Conservation (phyloP, 495 filamentous ascomycete species). For the Friedmanniomyces simplex region DNA sequence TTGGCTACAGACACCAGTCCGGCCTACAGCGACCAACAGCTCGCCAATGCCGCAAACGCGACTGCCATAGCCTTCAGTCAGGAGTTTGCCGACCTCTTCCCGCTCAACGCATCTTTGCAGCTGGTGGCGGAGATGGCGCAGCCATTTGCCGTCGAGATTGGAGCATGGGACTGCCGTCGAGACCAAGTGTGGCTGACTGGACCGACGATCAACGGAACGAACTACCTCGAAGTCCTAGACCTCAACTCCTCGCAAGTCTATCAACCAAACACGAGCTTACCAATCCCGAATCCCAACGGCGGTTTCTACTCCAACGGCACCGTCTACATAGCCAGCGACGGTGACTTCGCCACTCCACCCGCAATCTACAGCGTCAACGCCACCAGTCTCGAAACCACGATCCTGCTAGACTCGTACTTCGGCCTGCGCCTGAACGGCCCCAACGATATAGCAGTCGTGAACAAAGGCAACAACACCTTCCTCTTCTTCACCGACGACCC, state of each 20-base stretch:
- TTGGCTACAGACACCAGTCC: neutral
- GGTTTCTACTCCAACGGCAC: constrained; percentile 1
- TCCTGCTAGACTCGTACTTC: neutral
- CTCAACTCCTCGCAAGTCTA: neutral
- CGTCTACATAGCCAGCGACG: neutral
- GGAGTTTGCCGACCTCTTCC: neutral
- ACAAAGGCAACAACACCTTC: neutral
- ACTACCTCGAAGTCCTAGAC: neutral
- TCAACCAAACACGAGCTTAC: neutral
- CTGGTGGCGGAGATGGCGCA: neutral
- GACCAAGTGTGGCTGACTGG: constrained; percentile 2
- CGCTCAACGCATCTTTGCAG: neutral
- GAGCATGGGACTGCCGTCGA: neutral
- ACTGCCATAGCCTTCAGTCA: neutral
- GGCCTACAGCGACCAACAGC: neutral
- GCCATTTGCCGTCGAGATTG: constrained; percentile 2
- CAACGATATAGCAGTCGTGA: neutral
- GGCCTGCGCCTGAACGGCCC: neutral
- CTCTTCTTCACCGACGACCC: neutral
- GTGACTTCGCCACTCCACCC: neutral
- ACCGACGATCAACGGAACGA: neutral
- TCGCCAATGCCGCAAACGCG: neutral
- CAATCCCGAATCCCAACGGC: neutral
- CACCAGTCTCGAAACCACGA: neutral
- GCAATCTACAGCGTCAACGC: neutral